Percentiles rank a stretch among this genome's conserved stretches.
Evolutionary conservation across 1,139 yeast genomes (phyloP).

Genomic region (Magnusiomyces magnusii): DNA sequence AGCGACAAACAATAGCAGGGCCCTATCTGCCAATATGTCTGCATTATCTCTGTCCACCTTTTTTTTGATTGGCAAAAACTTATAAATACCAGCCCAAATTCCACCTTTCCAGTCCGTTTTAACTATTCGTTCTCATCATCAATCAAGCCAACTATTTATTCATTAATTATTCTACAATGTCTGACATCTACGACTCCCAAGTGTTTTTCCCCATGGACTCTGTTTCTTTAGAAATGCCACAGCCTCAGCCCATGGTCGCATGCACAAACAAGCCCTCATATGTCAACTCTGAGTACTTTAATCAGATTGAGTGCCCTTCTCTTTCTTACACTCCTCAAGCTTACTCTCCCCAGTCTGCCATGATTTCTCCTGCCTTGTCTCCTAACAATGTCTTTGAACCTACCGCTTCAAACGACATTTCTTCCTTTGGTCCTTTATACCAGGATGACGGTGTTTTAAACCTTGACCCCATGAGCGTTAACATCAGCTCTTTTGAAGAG

Average conservation of each 20-base stretch:
- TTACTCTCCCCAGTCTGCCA: slow-evolving; percentile 1
- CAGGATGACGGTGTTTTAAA: background rate
- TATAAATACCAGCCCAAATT: background rate
- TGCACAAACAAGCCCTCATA: background rate
- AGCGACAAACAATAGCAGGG: too few relatives aligned
- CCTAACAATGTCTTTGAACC: background rate
- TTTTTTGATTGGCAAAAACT: background rate
- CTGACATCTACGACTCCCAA: slow-evolving; percentile 1
- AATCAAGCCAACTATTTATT: background rate
- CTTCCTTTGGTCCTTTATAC: background rate
- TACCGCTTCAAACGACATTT: background rate
- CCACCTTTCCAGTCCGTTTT: background rate
- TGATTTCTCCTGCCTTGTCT: slow-evolving; percentile 2
- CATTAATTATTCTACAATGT: background rate
- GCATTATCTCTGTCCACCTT: too few relatives aligned
- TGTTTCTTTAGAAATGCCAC: background rate
- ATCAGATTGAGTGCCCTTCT: slow-evolving; percentile 4
- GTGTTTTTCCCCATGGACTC: background rate
- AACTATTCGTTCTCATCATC: background rate
- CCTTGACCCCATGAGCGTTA: background rate
- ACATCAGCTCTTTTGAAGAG: background rate
- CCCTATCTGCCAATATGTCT: too few relatives aligned
- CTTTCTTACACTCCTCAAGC: background rate
- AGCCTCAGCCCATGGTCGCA: background rate
- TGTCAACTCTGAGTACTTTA: background rate